A percentile compares a stretch with the other conserved stretches of the same genome.
Evolutionary conservation across 345 rosid genomes (phyloP).

Genomic region (Eucalyptus leucophloia): DNA sequence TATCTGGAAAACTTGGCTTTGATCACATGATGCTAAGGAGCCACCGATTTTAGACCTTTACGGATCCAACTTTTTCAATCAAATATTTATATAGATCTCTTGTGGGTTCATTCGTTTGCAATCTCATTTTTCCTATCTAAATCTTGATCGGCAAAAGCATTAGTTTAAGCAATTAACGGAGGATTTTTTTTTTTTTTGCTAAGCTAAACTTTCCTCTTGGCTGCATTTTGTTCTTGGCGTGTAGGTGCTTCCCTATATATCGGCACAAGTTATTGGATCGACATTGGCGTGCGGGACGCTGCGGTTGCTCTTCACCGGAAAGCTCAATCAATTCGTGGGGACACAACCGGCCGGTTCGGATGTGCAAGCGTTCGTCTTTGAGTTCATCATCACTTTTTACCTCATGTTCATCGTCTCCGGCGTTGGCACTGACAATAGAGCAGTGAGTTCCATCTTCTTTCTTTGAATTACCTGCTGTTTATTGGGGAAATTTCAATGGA

Average conservation of each 20-base stretch:
- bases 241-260: slow-evolving; percentile 64
- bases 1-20: too few relatives aligned
- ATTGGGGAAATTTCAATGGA: neutral
- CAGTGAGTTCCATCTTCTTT: slow-evolving; percentile 30
- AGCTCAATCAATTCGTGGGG: slow-evolving; percentile 51
- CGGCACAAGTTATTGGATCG: slow-evolving; percentile 61
- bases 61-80: too few relatives aligned
- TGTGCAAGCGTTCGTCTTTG: slow-evolving; percentile 62
- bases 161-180: too few relatives aligned
- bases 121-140: too few relatives aligned
- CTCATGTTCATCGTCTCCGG: slow-evolving; percentile 79
- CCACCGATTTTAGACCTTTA: too few relatives aligned
- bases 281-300: slow-evolving; percentile 69
- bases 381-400: slow-evolving; percentile 88
- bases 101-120: neutral
- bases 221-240: neutral
- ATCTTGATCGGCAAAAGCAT: neutral
- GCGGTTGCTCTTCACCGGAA: slow-evolving; percentile 46
- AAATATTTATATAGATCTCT: too few relatives aligned
- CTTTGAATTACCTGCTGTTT: neutral
- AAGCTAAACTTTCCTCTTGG: neutral
- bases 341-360: slow-evolving; percentile 58
- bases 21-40: neutral
- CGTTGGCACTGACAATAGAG: slow-evolving; percentile 79
- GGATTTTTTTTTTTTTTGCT: neutral